Evolutionary conservation across 106 monocot species (phyloP).

Genomic region (Dendrobium chrysotoxum): DNA sequence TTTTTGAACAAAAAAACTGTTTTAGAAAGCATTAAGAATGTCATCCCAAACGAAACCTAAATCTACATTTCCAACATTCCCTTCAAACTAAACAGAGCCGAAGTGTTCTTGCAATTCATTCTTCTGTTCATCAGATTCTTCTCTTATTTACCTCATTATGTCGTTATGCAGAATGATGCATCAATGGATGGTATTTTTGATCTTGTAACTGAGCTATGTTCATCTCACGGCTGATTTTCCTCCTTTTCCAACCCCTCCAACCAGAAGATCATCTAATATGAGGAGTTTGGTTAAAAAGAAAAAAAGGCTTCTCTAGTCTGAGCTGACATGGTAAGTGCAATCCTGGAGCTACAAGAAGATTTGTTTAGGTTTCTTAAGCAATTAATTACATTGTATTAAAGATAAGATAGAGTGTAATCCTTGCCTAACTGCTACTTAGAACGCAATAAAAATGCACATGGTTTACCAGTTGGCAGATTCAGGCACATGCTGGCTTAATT

Average conservation of each 20-base stretch:
- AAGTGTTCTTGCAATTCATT: background rate
- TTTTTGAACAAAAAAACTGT: too few species aligned
- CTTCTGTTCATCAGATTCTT: background rate
- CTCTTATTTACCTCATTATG: background rate
- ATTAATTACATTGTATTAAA: too few species aligned
- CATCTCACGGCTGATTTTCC: background rate
- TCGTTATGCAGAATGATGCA: background rate
- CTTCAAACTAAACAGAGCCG: background rate
- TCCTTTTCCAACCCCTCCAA: too few species aligned
- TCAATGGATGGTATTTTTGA: background rate
- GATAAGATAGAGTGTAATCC: too few species aligned
- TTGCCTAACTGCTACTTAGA: too few species aligned
- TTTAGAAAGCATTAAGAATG: too few species aligned
- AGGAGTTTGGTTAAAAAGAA: background rate
- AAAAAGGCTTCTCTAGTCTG: too few species aligned
- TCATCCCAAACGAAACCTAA: too few species aligned
- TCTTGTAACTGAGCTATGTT: background rate
- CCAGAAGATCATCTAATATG: background rate
- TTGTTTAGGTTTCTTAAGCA: background rate
- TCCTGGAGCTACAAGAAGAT: background rate
- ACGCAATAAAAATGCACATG: too few species aligned
- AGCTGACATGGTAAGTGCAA: too few species aligned
- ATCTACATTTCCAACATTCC: background rate
- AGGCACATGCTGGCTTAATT: too few species aligned
- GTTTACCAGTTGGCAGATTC: too few species aligned